phyloP scores from a whole-genome alignment of 2,329 filamentous ascomycete genomes.

The Sporothrix schenckii region DNA sequence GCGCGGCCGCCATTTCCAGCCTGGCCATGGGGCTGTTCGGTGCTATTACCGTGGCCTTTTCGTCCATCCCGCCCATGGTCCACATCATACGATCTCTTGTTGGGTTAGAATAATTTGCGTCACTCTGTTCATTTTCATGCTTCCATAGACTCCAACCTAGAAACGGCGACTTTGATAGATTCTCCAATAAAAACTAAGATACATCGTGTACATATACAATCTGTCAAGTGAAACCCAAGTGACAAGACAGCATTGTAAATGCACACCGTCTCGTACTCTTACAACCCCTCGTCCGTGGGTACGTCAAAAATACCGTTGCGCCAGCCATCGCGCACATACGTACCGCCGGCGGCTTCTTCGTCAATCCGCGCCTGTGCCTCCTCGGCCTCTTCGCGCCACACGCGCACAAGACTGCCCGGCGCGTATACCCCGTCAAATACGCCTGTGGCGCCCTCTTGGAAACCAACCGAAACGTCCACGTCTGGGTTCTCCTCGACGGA shows the following conservation, averaged over 20 bases:
- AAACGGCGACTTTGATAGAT: no score
- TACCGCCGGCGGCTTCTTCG: slow-evolving; percentile 40
- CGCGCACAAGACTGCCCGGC: slow-evolving; percentile 82
- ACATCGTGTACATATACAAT: background rate
- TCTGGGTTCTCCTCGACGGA: slow-evolving; percentile 65
- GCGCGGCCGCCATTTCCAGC: slow-evolving; percentile 62
- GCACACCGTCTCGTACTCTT: no score
- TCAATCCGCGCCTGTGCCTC: slow-evolving; percentile 73
- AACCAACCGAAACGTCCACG: slow-evolving; percentile 70
- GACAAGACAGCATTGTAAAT: no score
- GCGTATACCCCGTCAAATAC: slow-evolving; percentile 85
- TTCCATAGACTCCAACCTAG: no score
- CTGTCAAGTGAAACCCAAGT: background rate
- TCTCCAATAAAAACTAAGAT: no score
- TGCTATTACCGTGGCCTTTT: slow-evolving; percentile 61
- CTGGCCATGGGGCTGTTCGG: slow-evolving; percentile 65
- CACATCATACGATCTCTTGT: slow-evolving; percentile 54
- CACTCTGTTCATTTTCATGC: no score
- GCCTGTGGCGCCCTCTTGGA: slow-evolving; percentile 53
- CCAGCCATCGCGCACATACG: slow-evolving; percentile 74
- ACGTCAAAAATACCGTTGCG: slow-evolving; percentile 79
- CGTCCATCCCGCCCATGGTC: slow-evolving; percentile 58
- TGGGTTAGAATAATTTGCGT: slow-evolving; percentile 41
- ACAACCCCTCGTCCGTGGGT: slow-evolving; percentile 35
- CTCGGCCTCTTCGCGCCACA: slow-evolving; percentile 82